These are phyloP conservation scores for Lipomyces sp. DNA, from an alignment of 805 yeast species.

Conservation along the genomic window DNA sequence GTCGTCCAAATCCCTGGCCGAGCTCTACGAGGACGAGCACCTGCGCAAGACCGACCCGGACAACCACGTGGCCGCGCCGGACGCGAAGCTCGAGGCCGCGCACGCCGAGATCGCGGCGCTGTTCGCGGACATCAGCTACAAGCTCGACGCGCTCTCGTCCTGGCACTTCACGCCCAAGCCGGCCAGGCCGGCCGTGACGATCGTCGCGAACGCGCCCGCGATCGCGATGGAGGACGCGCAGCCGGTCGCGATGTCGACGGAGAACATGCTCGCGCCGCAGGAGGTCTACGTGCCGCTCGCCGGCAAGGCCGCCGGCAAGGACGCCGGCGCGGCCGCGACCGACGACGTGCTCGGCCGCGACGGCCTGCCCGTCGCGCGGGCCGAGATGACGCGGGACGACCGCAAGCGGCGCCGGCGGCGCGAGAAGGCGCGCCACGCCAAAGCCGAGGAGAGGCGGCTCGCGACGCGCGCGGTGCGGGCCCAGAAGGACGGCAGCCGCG, in stretches of 20 bases:
- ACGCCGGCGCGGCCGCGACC: slow-evolving; percentile 46
- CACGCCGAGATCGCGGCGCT: slow-evolving; percentile 75
- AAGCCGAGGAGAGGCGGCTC: slow-evolving; percentile 42
- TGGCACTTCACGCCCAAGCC: slow-evolving; percentile 94
- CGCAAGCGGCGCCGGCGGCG: slow-evolving; percentile 84
- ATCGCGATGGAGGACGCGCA: slow-evolving; percentile 95
- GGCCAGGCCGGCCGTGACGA: slow-evolving; percentile 69
- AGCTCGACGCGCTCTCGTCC: slow-evolving; percentile 85
- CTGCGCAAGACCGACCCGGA: slow-evolving; percentile 39
- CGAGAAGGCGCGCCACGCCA: slow-evolving; percentile 73
- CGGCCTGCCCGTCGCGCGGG: slow-evolving; percentile 76
- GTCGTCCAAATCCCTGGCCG: slow-evolving; percentile 84
- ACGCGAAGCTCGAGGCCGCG: slow-evolving; percentile 63
- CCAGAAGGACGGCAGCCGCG: slow-evolving; percentile 54
- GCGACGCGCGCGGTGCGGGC: slow-evolving; percentile 39
- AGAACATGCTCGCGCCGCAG: slow-evolving; percentile 86
- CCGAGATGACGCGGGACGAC: slow-evolving; percentile 78
- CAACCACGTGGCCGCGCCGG: slow-evolving; percentile 47
- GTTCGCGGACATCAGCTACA: slow-evolving; percentile 59
- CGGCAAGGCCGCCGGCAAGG: slow-evolving; percentile 33
- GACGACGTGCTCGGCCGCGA: slow-evolving; percentile 59
- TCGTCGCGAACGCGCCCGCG: slow-evolving; percentile 78
- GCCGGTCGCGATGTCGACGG: slow-evolving; percentile 75
- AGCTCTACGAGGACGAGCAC: slow-evolving; percentile 84
- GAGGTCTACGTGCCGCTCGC: slow-evolving; percentile 61